Evolutionary conservation across 2,329 filamentous ascomycete genomes (phyloP).

Genomic region (Dactylellina sp.): DNA sequence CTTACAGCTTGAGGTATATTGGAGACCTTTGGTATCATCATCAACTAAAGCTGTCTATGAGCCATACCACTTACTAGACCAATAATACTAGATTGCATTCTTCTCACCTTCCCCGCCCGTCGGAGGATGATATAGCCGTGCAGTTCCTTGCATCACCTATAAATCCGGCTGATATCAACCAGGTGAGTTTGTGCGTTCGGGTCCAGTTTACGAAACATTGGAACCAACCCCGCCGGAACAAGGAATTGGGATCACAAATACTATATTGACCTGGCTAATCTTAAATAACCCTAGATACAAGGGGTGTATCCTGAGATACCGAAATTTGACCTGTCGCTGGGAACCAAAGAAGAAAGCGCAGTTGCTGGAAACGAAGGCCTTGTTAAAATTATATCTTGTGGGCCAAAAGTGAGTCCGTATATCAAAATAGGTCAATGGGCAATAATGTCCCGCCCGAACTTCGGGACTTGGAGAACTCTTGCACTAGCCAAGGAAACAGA

Average conservation of each 20-base stretch:
- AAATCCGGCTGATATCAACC: conserved; percentile 98
- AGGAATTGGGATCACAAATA: no score
- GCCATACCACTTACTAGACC: not conserved
- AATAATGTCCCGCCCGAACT: conserved; percentile 82
- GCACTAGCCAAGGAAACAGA: conserved; percentile 73
- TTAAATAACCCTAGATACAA: conserved; percentile 72
- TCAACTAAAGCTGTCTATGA: not conserved
- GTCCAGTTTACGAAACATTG: no score
- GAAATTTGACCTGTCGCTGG: conserved; percentile 78
- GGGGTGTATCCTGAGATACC: conserved; percentile 93
- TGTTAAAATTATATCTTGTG: conserved; percentile 83
- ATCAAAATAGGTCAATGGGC: conserved; percentile 89
- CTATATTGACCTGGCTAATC: not conserved
- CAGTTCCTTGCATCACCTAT: conserved; percentile 91
- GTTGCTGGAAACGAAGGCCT: conserved; percentile 92
- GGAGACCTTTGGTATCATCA: not conserved
- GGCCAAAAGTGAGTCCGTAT: conserved; percentile 62
- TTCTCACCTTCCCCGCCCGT: conserved; percentile 80
- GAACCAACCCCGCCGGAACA: no score
- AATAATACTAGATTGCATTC: conserved; percentile 71
- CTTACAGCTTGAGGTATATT: not conserved
- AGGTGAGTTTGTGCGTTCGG: conserved; percentile 63
- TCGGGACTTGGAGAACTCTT: conserved; percentile 96
- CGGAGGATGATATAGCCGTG: conserved; percentile 78
- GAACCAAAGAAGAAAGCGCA: conserved; percentile 79